A percentile compares a stretch with the other conserved stretches of the same genome.
These are phyloP conservation scores for Tricholoma sp. DNA, from an alignment of 768 basidiomycete species.

Conservation along the genomic window DNA sequence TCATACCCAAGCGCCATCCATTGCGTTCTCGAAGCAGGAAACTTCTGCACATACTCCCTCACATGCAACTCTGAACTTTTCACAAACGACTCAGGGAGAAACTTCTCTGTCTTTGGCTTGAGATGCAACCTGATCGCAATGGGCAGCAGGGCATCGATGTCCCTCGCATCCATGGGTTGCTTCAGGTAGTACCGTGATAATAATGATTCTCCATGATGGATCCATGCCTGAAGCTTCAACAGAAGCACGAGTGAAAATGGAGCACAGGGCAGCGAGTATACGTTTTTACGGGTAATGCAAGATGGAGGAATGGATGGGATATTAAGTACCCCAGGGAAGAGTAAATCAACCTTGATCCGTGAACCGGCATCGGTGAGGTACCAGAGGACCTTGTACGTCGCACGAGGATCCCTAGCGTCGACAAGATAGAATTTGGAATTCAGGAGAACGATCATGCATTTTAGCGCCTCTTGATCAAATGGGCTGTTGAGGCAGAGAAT, in stretches of 20 bases:
- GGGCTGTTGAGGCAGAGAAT: conserved; percentile 26
- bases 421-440: conserved; percentile 26
- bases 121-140: background rate
- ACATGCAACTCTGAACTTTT: background rate
- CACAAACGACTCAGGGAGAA: conserved; percentile 3
- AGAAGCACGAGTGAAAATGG: conserved; percentile 7
- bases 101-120: background rate
- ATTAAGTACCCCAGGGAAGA: conserved; percentile 13
- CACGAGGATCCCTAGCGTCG: conserved; percentile 20
- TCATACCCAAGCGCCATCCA: background rate
- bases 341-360: conserved; percentile 13
- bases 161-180: conserved; percentile 3
- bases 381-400: conserved; percentile 27
- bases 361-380: conserved; percentile 4
- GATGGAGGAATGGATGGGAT: conserved; percentile 10
- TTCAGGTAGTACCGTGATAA: background rate
- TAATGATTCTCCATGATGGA: conserved; percentile 6
- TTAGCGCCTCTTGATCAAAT: conserved; percentile 23
- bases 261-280: conserved; percentile 2
- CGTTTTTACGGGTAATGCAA: background rate
- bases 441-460: conserved; percentile 19
- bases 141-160: conserved; percentile 2
- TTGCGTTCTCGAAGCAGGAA: background rate
- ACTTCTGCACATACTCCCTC: background rate
- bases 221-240: conserved; percentile 8